Percentiles rank a stretch among this genome's conserved stretches.
phyloP scores from a whole-genome alignment of 495 filamentous ascomycete species.

The Letharia lupina region DNA sequence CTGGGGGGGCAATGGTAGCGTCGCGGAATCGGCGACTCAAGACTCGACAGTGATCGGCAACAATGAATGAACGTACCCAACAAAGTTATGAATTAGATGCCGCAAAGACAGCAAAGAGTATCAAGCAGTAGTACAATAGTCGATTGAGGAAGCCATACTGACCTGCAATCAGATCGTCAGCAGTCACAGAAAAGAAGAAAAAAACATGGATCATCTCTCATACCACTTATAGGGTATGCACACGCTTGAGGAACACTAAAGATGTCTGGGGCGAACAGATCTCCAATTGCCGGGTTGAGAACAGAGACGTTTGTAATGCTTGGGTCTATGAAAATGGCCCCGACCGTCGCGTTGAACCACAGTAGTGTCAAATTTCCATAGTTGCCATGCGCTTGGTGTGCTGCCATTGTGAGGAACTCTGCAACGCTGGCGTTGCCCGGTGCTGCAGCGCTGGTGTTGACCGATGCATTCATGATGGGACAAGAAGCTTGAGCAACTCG shows the following conservation, averaged over 20 bases:
- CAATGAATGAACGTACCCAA: neutral
- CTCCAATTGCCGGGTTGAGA: neutral
- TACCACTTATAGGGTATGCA: conserved; percentile 7
- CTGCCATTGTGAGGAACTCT: neutral
- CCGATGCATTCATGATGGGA: neutral
- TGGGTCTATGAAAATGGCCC: neutral
- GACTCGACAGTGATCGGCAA: neutral
- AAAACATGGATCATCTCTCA: neutral
- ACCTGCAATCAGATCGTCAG: neutral
- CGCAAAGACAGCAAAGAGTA: conserved; percentile 1
- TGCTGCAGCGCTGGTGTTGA: neutral
- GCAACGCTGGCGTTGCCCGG: conserved; percentile 1
- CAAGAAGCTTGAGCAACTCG: neutral
- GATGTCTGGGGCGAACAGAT: neutral
- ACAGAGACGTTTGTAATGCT: neutral
- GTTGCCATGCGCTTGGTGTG: neutral
- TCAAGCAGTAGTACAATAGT: conserved; percentile 2
- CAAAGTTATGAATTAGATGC: neutral
- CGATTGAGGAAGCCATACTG: conserved; percentile 13
- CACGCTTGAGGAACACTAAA: conserved; percentile 4
- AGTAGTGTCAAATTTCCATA: neutral
- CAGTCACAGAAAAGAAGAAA: neutral
- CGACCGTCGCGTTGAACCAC: neutral
- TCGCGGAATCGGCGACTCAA: neutral
- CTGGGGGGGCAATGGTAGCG: neutral